Conservation (phyloP, 208 protist species). For the Wallacemonas collosoma region DNA sequence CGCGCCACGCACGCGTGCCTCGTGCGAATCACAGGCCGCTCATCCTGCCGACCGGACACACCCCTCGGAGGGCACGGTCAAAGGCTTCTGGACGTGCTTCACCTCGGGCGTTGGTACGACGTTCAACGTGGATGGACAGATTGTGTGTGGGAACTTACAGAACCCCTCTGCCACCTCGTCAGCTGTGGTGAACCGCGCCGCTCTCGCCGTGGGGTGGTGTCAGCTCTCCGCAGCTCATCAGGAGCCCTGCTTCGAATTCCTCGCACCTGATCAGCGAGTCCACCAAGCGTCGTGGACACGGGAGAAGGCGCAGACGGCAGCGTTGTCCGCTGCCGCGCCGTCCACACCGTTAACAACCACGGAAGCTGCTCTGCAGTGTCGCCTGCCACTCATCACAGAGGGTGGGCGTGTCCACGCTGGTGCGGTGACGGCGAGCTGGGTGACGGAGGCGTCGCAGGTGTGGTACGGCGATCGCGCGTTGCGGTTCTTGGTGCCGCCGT, state of each 20-base stretch:
- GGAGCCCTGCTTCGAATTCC: constrained; percentile 31
- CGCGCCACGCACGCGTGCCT: not conserved
- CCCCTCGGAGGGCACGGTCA: not conserved
- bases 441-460: constrained; percentile 30
- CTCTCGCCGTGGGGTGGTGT: constrained; percentile 30
- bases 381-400: constrained; percentile 13
- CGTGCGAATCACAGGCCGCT: no score
- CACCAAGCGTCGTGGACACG: constrained; percentile 4
- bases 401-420: constrained; percentile 18
- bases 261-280: constrained; percentile 17
- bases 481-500: constrained; percentile 35
- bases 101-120: constrained; percentile 49
- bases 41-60: no score
- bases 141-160: constrained; percentile 14
- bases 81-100: constrained; percentile 55
- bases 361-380: constrained; percentile 19
- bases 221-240: constrained; percentile 32
- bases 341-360: constrained; percentile 1
- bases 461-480: constrained; percentile 71
- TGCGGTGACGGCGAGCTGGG: constrained; percentile 26
- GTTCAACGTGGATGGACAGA: constrained; percentile 53
- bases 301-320: not conserved
- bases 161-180: not conserved
- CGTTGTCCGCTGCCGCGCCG: not conserved
- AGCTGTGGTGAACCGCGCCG: not conserved